Conservation (phyloP, 148 eudicot species). For the Amaranthus palmeri region DNA sequence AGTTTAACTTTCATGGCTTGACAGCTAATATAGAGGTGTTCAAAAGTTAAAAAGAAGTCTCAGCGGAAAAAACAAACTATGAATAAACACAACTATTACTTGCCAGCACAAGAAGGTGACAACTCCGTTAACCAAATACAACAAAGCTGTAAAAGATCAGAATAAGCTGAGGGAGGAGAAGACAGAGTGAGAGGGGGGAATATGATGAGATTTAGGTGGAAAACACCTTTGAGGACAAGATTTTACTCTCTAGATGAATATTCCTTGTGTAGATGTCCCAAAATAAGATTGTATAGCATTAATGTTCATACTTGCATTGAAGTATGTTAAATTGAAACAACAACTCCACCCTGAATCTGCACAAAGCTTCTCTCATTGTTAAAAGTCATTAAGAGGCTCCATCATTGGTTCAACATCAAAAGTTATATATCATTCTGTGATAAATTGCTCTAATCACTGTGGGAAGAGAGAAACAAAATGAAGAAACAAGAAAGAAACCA, state of each 20-base stretch:
- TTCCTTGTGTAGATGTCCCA: not conserved
- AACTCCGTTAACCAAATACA: not conserved
- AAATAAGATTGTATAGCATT: not conserved
- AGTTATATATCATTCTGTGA: no score
- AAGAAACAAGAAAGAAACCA: no score
- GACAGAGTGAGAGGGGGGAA: not conserved
- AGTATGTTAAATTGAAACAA: not conserved
- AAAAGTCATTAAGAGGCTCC: not conserved
- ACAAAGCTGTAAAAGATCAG: not conserved
- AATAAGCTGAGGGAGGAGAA: not conserved
- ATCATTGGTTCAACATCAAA: not conserved
- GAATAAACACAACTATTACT: not conserved
- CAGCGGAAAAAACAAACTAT: not conserved
- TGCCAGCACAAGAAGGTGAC: not conserved
- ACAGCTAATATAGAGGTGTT: constrained; percentile 7
- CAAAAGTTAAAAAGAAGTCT: not conserved
- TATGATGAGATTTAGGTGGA: not conserved
- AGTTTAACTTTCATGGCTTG: not conserved
- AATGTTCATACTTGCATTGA: not conserved
- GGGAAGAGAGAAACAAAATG: no score
- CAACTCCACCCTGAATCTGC: constrained; percentile 1
- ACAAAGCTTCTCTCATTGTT: not conserved
- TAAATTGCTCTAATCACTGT: no score
- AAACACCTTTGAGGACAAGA: not conserved
- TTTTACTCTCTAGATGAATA: not conserved